Base-by-base conservation (phyloP, 495 filamentous ascomycete genomes). In the Bacidia rubella region DNA sequence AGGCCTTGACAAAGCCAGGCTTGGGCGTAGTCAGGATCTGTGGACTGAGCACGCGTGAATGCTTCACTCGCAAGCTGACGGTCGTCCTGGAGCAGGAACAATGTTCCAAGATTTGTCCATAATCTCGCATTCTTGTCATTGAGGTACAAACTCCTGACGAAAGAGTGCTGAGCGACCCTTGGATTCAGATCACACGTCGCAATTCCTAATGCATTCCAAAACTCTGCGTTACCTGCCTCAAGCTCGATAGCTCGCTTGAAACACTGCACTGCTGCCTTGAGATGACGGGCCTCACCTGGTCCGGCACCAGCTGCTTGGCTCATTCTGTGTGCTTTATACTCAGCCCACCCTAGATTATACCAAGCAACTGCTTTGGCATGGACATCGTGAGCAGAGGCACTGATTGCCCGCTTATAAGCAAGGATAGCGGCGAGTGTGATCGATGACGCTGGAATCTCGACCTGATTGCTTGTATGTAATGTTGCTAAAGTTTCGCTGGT, bases 211-310 rank as follows among this genome's bases (percentile, higher is more conserved):
- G 92, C 80, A 64, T 95, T 96, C 92, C 92, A 99, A 66, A 97
- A 99, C 60, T 99, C 92, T 0, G 89, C 71, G 61, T 97, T 99
- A 25, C 89, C 85, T 5, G 93, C 84, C 64, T 99, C 92, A 1
- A 96, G 69, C 66, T 97, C 93, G 61, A 99, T 97, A 2, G 93
- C 85, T 48, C 87, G 76, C 67, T 97, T 99, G 78, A 99, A 99
- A 65, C 89, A 93, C 24, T 84, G 78, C 49, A 97, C 82, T 21
- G 90, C 76, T 21, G 87, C 82, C 65, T 83, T 90, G 21, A 94
- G 71, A 55, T 85, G 86, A 51, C 72, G 81, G 15, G 74, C 78
- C 1, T 66, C 51, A 56, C 77, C 70, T 53, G 62, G 67, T 62
- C 69, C 65, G 22, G 50, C 57, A n/a, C 55, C 61, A 47, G 59